phyloP scores from a whole-genome alignment of 1,284 basidiomycete species.

The Pseudozyma flocculosa region DNA sequence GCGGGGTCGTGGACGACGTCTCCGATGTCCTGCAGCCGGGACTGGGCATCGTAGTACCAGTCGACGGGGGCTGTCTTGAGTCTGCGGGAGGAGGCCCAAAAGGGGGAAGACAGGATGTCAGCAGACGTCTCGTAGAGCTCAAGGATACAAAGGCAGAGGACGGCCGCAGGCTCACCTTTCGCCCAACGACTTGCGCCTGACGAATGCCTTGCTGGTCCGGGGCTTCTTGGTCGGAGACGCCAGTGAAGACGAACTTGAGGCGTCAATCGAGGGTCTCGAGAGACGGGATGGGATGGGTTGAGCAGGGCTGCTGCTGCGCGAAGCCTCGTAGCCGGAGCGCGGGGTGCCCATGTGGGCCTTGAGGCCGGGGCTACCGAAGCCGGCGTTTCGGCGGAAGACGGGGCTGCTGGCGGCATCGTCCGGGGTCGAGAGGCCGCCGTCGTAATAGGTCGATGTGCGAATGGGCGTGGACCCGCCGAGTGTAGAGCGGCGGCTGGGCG shows the following conservation, averaged over 20 bases:
- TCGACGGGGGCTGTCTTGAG: conserved; percentile 10
- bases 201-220: not conserved
- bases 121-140: no score
- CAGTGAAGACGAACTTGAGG: no score
- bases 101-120: no score
- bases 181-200: not conserved
- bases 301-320: not conserved
- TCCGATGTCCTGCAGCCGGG: conserved; percentile 21
- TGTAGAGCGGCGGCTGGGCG: not conserved
- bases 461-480: not conserved
- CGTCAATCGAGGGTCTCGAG: no score
- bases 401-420: not conserved
- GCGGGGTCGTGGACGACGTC: conserved; percentile 29
- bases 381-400: not conserved
- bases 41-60: conserved; percentile 14
- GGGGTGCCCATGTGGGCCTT: not conserved
- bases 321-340: not conserved
- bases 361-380: not conserved
- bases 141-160: no score
- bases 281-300: no score
- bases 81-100: not conserved
- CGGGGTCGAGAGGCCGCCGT: not conserved
- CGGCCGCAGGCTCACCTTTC: not conserved
- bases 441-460: not conserved
- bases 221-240: not conserved